A percentile compares a stretch with the other conserved stretches of the same genome.
Evolutionary conservation across 2,329 filamentous ascomycete species (phyloP).

Genomic region (Colletotrichum musae): DNA sequence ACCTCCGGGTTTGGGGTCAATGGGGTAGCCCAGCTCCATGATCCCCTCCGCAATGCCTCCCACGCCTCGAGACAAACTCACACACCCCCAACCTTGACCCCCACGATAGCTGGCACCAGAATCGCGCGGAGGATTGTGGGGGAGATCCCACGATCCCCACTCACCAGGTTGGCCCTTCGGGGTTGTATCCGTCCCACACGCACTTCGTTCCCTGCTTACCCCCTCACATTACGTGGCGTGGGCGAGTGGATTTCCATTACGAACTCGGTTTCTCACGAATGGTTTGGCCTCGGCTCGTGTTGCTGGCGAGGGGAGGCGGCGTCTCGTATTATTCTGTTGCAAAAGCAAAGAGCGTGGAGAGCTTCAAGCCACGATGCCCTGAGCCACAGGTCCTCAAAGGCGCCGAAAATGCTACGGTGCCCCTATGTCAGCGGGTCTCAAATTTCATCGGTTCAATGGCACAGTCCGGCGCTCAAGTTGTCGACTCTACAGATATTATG

Average conservation of each 20-base stretch:
- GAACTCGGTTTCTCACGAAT: background rate
- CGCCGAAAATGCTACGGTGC: too few relatives aligned
- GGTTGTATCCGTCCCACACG: constrained; percentile 14
- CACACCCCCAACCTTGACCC: constrained; percentile 20
- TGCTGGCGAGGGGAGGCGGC: too few relatives aligned
- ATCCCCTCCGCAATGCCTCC: constrained; percentile 6
- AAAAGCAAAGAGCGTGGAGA: too few relatives aligned
- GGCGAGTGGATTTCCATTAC: constrained; percentile 11
- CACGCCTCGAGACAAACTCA: background rate
- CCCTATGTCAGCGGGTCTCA: too few relatives aligned
- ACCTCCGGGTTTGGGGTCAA: constrained; percentile 12
- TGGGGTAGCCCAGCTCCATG: constrained; percentile 8
- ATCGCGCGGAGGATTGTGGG: background rate
- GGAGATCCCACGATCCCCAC: constrained; percentile 18
- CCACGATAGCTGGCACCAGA: constrained; percentile 8
- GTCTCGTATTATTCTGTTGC: too few relatives aligned
- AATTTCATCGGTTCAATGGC: too few relatives aligned
- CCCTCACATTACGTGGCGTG: background rate
- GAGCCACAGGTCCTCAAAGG: too few relatives aligned
- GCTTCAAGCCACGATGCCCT: too few relatives aligned
- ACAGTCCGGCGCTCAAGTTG: too few relatives aligned
- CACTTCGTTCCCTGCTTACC: background rate
- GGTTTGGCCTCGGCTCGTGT: background rate
- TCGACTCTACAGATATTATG: too few relatives aligned
- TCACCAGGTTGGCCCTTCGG: background rate